Conservation (phyloP, 1,284 basidiomycete species). For the Mycena citricolor region DNA sequence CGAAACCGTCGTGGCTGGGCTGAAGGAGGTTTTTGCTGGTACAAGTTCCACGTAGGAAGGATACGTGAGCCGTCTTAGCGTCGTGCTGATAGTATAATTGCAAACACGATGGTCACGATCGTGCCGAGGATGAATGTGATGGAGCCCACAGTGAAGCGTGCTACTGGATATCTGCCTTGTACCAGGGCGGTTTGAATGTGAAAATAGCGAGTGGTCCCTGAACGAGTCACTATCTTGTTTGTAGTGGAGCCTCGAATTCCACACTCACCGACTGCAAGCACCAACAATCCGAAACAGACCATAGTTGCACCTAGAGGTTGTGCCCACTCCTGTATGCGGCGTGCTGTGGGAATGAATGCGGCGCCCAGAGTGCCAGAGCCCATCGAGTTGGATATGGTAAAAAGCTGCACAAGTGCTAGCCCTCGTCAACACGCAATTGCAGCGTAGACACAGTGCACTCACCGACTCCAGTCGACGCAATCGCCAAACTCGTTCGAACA, state of each 20-base stretch:
- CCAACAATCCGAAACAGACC: conserved; percentile 18
- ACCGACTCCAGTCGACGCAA: conserved; percentile 29
- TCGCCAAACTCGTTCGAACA: conserved; percentile 29
- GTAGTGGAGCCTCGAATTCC: no score
- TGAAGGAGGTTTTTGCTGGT: conserved; percentile 26
- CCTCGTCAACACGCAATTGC: not conserved
- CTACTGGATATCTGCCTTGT: conserved; percentile 53
- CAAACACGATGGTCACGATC: conserved; percentile 37
- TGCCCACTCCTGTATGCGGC: conserved; percentile 16
- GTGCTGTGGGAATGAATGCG: conserved; percentile 10
- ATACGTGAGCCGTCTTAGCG: conserved; percentile 6
- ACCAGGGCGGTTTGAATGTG: conserved; percentile 51
- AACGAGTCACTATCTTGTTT: not conserved
- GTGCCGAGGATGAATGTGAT: conserved; percentile 41
- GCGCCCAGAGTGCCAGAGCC: not conserved
- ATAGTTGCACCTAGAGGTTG: conserved; percentile 21
- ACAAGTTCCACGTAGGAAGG: conserved; percentile 3
- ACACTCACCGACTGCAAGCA: conserved; percentile 20
- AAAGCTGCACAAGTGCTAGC: conserved; percentile 17
- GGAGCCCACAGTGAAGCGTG: conserved; percentile 37
- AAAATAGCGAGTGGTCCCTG: conserved; percentile 56
- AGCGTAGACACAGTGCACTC: not conserved
- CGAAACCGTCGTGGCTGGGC: conserved; percentile 22
- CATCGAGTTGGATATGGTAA: conserved; percentile 4
- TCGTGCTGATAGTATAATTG: conserved; percentile 15